Evolutionary conservation across 2,329 filamentous ascomycete species (phyloP), one percentile per base, ranked within the genome.

Genomic region (Esteya vermicola): DNA sequence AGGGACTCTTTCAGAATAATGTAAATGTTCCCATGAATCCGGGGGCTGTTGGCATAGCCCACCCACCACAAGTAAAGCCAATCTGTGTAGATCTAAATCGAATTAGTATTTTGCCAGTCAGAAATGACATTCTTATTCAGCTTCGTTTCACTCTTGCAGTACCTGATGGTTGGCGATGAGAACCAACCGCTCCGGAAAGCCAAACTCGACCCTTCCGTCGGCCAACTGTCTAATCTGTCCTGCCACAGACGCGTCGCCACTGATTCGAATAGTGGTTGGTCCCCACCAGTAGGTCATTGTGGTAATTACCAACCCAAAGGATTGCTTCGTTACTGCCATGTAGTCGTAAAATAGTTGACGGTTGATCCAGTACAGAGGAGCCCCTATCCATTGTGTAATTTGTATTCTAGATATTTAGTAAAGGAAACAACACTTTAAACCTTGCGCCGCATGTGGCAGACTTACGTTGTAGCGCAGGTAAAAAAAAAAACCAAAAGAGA

Each of bases 51-150:
- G 21, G 82, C 85, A 52, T 93, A 93, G n/a, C 78, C 83, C 21
- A 85, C 78, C 85, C 85, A 93, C 85, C 85, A 93, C 8, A 93
- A 71, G 55, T 93, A 93, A 9, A 93, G 61, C 85, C 85, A 93
- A 60, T 93, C 85, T 9, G 85, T 89, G 55, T 93, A 93, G 39
- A 93, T 78, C 72, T 72, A 48, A 13, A 20, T 6, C 13, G 38
- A 46, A 48, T 53, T 44, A 55, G 53, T 36, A 31, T 18, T 13
- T 16, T 6, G 21, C 4, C n/a, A 7, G 19, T 26, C 30, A n/a
- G n/a, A n/a, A n/a, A n/a, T n/a, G n/a, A 13, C 21, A 32, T 26
- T 6, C 22, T 19, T 9, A n/a, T 34, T 16, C 8, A 4, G n/a
- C 10, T 18, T 14, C 16, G 4, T 5, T 23, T 16, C n/a, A 6